These are phyloP conservation scores for Dipodascopsis tothii DNA, from an alignment of 805 yeast genomes.

Conservation along the genomic window DNA sequence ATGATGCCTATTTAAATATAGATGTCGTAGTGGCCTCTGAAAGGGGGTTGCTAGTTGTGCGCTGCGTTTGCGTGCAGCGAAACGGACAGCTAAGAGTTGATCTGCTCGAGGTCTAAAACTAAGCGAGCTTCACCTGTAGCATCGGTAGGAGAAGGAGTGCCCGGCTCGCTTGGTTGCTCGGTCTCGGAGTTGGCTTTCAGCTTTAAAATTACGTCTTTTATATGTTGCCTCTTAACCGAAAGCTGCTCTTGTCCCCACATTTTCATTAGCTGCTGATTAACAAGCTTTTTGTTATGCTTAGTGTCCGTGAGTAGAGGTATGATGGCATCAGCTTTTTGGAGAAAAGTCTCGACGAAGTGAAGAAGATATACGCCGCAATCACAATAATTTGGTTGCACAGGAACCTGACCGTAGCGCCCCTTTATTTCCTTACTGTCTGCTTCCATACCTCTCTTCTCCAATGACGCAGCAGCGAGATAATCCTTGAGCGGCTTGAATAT, in stretches of 20 bases:
- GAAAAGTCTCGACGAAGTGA: conserved; percentile 42
- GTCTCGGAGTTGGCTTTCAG: no score
- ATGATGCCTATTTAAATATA: no score
- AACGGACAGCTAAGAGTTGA: no score
- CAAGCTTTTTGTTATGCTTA: conserved; percentile 6
- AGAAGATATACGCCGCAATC: conserved; percentile 94
- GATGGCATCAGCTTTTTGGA: conserved; percentile 27
- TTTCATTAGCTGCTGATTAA: conserved; percentile 10
- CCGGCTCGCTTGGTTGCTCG: no score
- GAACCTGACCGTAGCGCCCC: conserved; percentile 50
- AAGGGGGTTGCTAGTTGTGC: no score
- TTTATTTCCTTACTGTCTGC: conserved; percentile 44
- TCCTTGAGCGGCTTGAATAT: conserved; percentile 47
- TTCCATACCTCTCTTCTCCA: conserved; percentile 48
- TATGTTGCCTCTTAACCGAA: conserved; percentile 10
- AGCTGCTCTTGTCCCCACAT: conserved; percentile 14
- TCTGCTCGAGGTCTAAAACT: no score
- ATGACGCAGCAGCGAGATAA: conserved; percentile 62
- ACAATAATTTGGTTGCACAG: conserved; percentile 78
- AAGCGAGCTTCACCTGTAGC: no score
- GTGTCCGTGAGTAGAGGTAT: conserved; percentile 18
- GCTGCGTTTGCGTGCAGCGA: no score
- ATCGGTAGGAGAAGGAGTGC: no score
- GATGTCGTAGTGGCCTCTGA: no score
- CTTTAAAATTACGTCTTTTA: no score